These are phyloP conservation scores for Arctostaphylos glauca DNA, from an alignment of 148 eudicot species.

Conservation along the genomic window DNA sequence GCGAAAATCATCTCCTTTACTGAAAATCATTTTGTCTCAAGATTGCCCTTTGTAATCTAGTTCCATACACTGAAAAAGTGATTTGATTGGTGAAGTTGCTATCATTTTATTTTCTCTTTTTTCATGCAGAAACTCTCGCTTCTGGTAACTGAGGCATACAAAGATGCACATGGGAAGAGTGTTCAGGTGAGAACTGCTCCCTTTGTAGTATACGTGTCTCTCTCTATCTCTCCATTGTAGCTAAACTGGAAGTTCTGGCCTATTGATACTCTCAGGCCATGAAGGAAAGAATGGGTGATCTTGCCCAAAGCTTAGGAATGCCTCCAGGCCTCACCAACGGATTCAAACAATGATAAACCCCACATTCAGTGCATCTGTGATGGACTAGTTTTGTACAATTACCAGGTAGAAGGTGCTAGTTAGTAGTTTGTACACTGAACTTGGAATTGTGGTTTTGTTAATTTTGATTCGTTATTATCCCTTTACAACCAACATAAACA, in stretches of 20 bases:
- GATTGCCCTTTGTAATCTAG: too few species aligned
- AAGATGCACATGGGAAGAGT: slow-evolving; percentile 93
- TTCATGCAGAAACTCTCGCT: slow-evolving; percentile 72
- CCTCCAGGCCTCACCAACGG: slow-evolving; percentile 72
- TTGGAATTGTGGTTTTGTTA: neutral
- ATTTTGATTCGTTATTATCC: too few species aligned
- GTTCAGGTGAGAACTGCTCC: slow-evolving; percentile 48
- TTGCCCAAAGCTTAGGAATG: slow-evolving; percentile 84
- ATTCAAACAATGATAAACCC: slow-evolving; percentile 35
- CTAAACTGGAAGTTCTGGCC: neutral
- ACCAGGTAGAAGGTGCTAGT: neutral
- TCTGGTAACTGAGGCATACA: slow-evolving; percentile 87
- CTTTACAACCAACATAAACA: too few species aligned
- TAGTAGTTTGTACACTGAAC: neutral
- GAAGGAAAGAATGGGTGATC: slow-evolving; percentile 82
- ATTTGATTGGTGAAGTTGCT: neutral
- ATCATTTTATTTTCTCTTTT: neutral
- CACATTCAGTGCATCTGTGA: neutral
- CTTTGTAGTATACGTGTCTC: too few species aligned
- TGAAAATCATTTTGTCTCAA: too few species aligned
- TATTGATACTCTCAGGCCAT: slow-evolving; percentile 49
- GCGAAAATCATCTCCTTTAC: too few species aligned
- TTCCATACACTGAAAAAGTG: too few species aligned
- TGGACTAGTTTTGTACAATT: slow-evolving; percentile 27
- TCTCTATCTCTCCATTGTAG: neutral